phyloP scores from a whole-genome alignment of 192 early-diverging fungal genomes.

The Anaeromyces robustus region DNA sequence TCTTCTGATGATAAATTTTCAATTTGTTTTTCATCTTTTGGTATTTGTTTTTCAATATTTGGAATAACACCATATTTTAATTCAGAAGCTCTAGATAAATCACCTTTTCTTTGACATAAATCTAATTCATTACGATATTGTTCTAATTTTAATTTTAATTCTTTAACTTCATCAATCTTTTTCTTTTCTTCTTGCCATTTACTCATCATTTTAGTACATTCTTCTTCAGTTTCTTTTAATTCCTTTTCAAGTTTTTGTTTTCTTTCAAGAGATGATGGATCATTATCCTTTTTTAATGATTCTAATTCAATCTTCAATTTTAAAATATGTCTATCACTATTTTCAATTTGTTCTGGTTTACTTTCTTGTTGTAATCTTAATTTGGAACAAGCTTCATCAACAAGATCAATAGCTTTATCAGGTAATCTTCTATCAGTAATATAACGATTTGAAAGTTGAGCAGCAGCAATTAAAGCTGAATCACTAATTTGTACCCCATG shows the following conservation, averaged over 20 bases:
- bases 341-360: constrained; percentile 61
- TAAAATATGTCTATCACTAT: constrained; percentile 53
- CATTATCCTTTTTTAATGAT: constrained; percentile 61
- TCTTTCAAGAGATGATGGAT: constrained; percentile 47
- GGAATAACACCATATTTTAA: constrained; percentile 66
- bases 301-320: constrained; percentile 67
- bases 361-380: constrained; percentile 61
- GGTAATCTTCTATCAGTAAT: constrained; percentile 55
- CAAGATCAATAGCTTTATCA: constrained; percentile 68
- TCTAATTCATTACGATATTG: constrained; percentile 61
- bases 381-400: constrained; percentile 68
- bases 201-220: constrained; percentile 31
- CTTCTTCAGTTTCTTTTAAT: constrained; percentile 37
- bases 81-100: constrained; percentile 57
- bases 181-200: constrained; percentile 56
- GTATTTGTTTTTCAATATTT: constrained; percentile 46
- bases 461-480: constrained; percentile 52
- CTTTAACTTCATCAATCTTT: constrained; percentile 51
- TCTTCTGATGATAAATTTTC: constrained; percentile 9
- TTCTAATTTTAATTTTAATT: constrained; percentile 50
- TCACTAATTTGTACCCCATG: constrained; percentile 67
- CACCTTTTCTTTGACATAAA: constrained; percentile 46
- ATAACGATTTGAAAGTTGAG: constrained; percentile 56
- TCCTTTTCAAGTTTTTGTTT: constrained; percentile 37
- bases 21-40: constrained; percentile 15